Conservation (phyloP, 768 basidiomycete genomes). For the Tricholoma sp. region DNA sequence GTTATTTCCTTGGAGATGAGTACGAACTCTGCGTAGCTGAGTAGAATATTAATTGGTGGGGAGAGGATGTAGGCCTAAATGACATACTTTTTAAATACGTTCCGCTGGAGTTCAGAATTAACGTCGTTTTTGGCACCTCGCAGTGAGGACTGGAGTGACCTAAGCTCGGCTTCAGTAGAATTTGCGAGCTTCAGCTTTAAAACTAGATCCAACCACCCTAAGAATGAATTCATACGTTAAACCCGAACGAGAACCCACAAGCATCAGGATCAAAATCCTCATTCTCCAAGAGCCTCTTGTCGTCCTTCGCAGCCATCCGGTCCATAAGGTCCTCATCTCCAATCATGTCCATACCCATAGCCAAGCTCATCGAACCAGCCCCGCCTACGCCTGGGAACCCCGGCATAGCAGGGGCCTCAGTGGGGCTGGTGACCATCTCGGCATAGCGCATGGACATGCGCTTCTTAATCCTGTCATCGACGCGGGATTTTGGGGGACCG, state of each 20-base stretch:
- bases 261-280: slow-evolving; percentile 85
- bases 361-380: slow-evolving; percentile 25
- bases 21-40: slow-evolving; percentile 95
- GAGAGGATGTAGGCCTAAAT: background rate
- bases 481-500: slow-evolving; percentile 48
- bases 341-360: slow-evolving; percentile 14
- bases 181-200: slow-evolving; percentile 85
- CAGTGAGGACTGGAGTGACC: slow-evolving; percentile 71
- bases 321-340: slow-evolving; percentile 47
- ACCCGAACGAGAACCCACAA: slow-evolving; percentile 49
- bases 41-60: background rate
- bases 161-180: slow-evolving; percentile 79
- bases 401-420: slow-evolving; percentile 46
- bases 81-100: slow-evolving; percentile 88
- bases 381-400: slow-evolving; percentile 51
- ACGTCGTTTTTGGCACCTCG: slow-evolving; percentile 67
- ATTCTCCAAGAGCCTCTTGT: slow-evolving; percentile 61
- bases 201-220: slow-evolving; percentile 33
- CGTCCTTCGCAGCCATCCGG: slow-evolving; percentile 44
- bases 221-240: slow-evolving; percentile 8
- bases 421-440: slow-evolving; percentile 67
- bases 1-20: slow-evolving; percentile 96
- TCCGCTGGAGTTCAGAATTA: slow-evolving; percentile 77
- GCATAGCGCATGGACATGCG: slow-evolving; percentile 95
- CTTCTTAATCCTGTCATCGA: slow-evolving; percentile 93